Percentiles rank a stretch among this genome's conserved stretches.
phyloP scores from a whole-genome alignment of 1,139 yeast genomes.

The Candida pseudoviswanathii region DNA sequence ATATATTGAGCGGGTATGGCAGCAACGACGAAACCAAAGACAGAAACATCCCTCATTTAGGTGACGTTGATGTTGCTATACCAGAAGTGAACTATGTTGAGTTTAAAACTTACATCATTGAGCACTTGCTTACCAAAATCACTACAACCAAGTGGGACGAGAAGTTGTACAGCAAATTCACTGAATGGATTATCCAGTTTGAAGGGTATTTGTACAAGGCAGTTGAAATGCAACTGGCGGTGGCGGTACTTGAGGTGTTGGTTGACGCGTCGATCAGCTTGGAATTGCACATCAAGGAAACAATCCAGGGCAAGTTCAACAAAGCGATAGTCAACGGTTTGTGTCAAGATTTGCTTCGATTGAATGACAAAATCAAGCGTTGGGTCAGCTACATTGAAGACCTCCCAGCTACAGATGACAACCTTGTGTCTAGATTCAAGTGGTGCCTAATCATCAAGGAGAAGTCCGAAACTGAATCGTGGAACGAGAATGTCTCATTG shows the following conservation, averaged over 20 bases:
- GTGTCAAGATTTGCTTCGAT: conserved; percentile 38
- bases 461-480: conserved; percentile 32
- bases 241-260: conserved; percentile 55
- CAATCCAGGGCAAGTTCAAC: conserved; percentile 18
- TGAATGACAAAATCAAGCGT: conserved; percentile 37
- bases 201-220: conserved; percentile 22
- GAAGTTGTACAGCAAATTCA: conserved; percentile 24
- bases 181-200: conserved; percentile 38
- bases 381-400: conserved; percentile 35
- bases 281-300: conserved; percentile 30
- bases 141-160: conserved; percentile 30
- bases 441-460: conserved; percentile 40
- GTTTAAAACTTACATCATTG: conserved; percentile 46
- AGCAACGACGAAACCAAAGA: conserved; percentile 16
- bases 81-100: conserved; percentile 45
- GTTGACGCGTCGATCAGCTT: conserved; percentile 49
- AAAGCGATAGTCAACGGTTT: conserved; percentile 25
- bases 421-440: conserved; percentile 24
- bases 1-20: conserved; percentile 42
- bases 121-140: conserved; percentile 32
- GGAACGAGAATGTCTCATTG: conserved; percentile 33
- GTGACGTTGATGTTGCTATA: conserved; percentile 11
- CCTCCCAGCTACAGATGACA: conserved; percentile 1
- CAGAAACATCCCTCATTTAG: conserved; percentile 1
- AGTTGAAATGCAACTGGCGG: conserved; percentile 13